phyloP scores from a whole-genome alignment of 1,139 yeast genomes.

The Diutina pseudorugosa region DNA sequence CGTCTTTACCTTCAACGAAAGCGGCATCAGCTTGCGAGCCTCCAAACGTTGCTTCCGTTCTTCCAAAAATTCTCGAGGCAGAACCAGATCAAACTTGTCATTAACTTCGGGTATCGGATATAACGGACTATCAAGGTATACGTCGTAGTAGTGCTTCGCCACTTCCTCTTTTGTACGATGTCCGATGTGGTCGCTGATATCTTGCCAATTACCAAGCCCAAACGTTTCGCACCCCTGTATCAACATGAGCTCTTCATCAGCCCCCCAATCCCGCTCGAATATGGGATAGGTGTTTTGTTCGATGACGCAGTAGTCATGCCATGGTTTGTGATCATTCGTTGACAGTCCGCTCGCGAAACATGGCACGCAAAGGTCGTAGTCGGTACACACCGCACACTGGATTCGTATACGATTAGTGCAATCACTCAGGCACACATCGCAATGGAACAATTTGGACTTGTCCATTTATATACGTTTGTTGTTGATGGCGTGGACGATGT shows the following conservation, averaged over 20 bases:
- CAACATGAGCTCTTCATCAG: conserved; percentile 84
- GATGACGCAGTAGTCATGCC: conserved; percentile 83
- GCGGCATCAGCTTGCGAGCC: conserved; percentile 49
- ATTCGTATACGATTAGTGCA: conserved; percentile 87
- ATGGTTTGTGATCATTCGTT: conserved; percentile 83
- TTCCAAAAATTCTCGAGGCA: conserved; percentile 59
- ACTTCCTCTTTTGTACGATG: conserved; percentile 89
- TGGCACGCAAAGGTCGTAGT: conserved; percentile 92
- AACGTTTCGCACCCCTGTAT: conserved; percentile 85
- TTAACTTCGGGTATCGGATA: conserved; percentile 82
- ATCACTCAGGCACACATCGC: conserved; percentile 92
- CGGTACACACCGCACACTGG: conserved; percentile 84
- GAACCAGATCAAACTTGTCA: conserved; percentile 47
- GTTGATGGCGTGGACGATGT: background rate
- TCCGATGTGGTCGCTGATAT: conserved; percentile 89
- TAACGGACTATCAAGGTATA: conserved; percentile 53
- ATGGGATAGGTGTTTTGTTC: conserved; percentile 95
- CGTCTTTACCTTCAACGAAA: conserved; percentile 77
- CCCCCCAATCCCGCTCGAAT: conserved; percentile 90
- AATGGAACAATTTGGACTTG: conserved; percentile 52
- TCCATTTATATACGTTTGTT: conserved; percentile 8
- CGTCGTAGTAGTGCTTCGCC: conserved; percentile 61
- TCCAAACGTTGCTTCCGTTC: conserved; percentile 65
- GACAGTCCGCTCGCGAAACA: conserved; percentile 81
- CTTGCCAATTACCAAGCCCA: conserved; percentile 97